Base-by-base conservation (phyloP, 2,329 filamentous ascomycete species). In the Scortechinia acanthostroma region DNA sequence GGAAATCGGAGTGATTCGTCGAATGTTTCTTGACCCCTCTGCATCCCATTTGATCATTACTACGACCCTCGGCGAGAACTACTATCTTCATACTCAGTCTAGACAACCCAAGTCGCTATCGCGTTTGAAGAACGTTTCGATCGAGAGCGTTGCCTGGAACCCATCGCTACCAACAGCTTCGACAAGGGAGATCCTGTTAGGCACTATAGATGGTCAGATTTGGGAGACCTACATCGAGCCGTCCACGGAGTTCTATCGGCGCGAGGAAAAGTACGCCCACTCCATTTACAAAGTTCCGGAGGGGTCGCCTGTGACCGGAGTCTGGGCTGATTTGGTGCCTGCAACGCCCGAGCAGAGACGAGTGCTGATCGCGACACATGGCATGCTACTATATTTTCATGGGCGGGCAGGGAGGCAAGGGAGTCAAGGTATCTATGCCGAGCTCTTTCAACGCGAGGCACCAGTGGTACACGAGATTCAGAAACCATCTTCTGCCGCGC, bases 201-300 rank as follows among this genome's bases (percentile, higher is more conserved):
- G 93, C 23, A 85, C 90, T 6, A 81, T 87, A n/a, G 93, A 97
- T 64, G 93, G 93, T 21, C 93, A 89, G 61, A 80, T 98, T 22
- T 97, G 95, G 65, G 93, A 98, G 65, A 85, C 85, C 16, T 97
- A 89, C 56, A 91, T 98, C 57, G 93, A 98, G 63, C 90, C 90
- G 3, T 87, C 89, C 14, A 90, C 86, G 6, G 35, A 40, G 17
- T 40, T 40, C 35, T 40, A 40, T 65, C 80, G 89, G 53, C 86
- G 91, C 58, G 91, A 97, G 63, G 93, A 98, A 61, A 90, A 89
- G 64, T 95, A 95, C 60, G 66, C 95, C 48, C 91, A 91, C 62
- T 77, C 75, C 25, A 75, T 98, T 17, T 90, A 91, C 61, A 91
- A 86, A 58, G 76, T 90, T 4, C 78, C 84, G 1, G 90, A 95